These are phyloP conservation scores for Geranium incanum DNA, from an alignment of 441 rosid species.

Conservation along the genomic window DNA sequence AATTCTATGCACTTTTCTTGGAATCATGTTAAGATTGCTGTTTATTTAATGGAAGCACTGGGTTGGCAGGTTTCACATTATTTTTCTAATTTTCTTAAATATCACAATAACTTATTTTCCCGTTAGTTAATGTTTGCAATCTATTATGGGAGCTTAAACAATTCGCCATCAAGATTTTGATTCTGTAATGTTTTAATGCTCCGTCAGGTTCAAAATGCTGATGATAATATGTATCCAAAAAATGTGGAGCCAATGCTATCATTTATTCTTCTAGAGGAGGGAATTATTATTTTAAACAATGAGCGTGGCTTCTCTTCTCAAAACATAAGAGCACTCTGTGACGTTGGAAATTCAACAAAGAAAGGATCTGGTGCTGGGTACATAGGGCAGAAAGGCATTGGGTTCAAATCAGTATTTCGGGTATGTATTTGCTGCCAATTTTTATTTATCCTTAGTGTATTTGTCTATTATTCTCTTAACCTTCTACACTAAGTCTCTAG, in stretches of 20 bases:
- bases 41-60: not conserved
- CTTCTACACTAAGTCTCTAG: too few species aligned
- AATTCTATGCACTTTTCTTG: not conserved
- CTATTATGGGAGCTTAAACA: not conserved
- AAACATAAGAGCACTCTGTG: constrained; percentile 91
- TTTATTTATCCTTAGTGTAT: not conserved
- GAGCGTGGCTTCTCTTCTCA: constrained; percentile 83
- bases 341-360: constrained; percentile 95
- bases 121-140: not conserved
- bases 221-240: constrained; percentile 76
- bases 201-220: constrained; percentile 96
- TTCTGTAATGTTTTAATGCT: constrained; percentile 19
- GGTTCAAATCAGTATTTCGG: constrained; percentile 99
- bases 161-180: not conserved
- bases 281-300: constrained; percentile 73
- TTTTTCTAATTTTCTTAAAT: not conserved
- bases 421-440: constrained; percentile 34
- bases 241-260: constrained; percentile 73
- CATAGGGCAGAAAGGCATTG: constrained; percentile 98
- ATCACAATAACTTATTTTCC: too few species aligned
- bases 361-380: constrained; percentile 77
- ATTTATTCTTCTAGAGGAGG: constrained; percentile 75
- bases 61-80: not conserved
- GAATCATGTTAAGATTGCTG: not conserved
- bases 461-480: not conserved